A percentile compares a stretch with the other conserved stretches of the same genome.
Conservation (phyloP, 2,329 filamentous ascomycete genomes). For the Nectriaceae sp. region DNA sequence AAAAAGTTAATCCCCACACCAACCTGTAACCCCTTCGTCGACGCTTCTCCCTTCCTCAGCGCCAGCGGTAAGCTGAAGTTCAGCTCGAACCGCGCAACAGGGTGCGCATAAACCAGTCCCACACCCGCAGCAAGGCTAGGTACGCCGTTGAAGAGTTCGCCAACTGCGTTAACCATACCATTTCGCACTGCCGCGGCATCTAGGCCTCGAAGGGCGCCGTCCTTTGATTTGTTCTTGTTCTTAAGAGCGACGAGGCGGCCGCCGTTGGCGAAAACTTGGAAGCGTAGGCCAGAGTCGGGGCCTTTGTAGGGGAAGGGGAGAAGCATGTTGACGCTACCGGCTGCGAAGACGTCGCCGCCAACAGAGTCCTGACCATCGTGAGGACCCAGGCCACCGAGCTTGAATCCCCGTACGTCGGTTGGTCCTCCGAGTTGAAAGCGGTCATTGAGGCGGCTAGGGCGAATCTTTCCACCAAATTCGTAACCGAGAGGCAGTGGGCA, state of each 20-base stretch:
- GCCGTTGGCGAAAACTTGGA: conserved; percentile 91
- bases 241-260: conserved; percentile 80
- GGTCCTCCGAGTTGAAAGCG: conserved; percentile 94
- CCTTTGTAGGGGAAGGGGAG: conserved; percentile 82
- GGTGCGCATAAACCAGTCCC: conserved; percentile 92
- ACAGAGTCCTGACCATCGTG: conserved; percentile 83
- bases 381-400: conserved; percentile 84
- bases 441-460: conserved; percentile 83
- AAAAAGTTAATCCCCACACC: conserved; percentile 97
- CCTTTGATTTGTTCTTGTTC: conserved; percentile 52
- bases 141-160: conserved; percentile 70
- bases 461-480: conserved; percentile 50
- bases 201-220: conserved; percentile 36
- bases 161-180: conserved; percentile 62
- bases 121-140: conserved; percentile 87
- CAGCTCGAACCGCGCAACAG: conserved; percentile 88
- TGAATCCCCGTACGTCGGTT: conserved; percentile 92
- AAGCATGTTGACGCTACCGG: conserved; percentile 82
- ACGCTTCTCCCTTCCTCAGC: conserved; percentile 79
- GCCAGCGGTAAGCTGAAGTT: conserved; percentile 92
- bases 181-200: conserved; percentile 48
- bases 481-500: conserved; percentile 75
- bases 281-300: conserved; percentile 77
- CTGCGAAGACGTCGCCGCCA: conserved; percentile 89
- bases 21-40: conserved; percentile 87